Evolutionary conservation across 2,329 filamentous ascomycete genomes (phyloP).

Genomic region (Ophiostoma quercus): DNA sequence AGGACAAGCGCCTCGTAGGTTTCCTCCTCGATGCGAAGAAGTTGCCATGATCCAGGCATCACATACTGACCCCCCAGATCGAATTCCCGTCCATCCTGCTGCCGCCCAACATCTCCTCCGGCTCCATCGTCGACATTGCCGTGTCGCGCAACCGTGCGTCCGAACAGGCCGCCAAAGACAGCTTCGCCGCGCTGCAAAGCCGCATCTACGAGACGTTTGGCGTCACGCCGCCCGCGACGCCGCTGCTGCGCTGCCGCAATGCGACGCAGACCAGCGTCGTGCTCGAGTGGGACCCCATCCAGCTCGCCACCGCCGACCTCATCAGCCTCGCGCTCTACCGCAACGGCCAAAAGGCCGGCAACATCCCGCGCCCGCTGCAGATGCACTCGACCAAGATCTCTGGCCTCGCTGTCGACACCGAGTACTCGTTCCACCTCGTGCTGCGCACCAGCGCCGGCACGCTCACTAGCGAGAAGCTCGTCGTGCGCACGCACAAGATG

Average conservation of each 20-base stretch:
- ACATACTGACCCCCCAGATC: conserved; percentile 58
- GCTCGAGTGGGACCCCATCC: conserved; percentile 94
- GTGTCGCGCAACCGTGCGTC: conserved; percentile 80
- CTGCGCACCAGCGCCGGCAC: conserved; percentile 87
- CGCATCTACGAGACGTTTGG: conserved; percentile 85
- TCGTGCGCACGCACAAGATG: conserved; percentile 95
- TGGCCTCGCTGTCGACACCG: conserved; percentile 90
- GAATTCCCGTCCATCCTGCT: conserved; percentile 98
- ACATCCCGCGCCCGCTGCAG: conserved; percentile 78
- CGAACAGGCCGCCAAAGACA: conserved; percentile 66
- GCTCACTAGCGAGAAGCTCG: conserved; percentile 74
- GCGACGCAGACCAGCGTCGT: conserved; percentile 98
- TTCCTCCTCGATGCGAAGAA: not conserved
- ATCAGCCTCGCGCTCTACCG: conserved; percentile 86
- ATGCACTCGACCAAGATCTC: conserved; percentile 96
- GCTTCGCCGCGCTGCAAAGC: conserved; percentile 81
- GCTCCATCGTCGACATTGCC: conserved; percentile 96
- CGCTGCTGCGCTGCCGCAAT: conserved; percentile 85
- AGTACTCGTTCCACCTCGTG: conserved; percentile 91
- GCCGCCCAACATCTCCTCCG: conserved; percentile 88
- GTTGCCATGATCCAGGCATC: conserved; percentile 17
- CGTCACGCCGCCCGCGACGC: conserved; percentile 66
- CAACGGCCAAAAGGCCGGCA: conserved; percentile 94
- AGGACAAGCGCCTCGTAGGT: conserved; percentile 90
- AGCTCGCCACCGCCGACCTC: conserved; percentile 85